A percentile compares a stretch with the other conserved stretches of the same genome.
Evolutionary conservation across 768 basidiomycete genomes (phyloP).

Genomic region (Pisolithus sp.): DNA sequence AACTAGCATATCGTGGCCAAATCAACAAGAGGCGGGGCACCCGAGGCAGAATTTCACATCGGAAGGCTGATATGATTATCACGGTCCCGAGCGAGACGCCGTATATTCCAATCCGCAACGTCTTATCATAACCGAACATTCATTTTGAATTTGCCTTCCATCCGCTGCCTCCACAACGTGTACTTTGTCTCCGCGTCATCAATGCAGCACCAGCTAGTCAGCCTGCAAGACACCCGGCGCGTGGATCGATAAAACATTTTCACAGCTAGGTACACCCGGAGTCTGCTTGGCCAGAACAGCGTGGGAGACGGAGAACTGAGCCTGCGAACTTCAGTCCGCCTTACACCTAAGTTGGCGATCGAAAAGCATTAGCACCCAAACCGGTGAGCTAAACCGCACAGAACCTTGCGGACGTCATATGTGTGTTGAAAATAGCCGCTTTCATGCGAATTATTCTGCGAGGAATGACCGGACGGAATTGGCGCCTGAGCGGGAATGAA

Average conservation of each 20-base stretch:
- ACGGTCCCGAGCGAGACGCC: slow-evolving; percentile 19
- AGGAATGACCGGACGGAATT: slow-evolving; percentile 54
- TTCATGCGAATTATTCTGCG: too few relatives aligned
- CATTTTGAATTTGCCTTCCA: slow-evolving; percentile 12
- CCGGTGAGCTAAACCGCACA: too few relatives aligned
- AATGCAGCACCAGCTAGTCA: slow-evolving; percentile 11
- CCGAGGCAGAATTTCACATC: slow-evolving; percentile 7
- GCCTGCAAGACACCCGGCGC: slow-evolving; percentile 7
- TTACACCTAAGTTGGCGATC: too few relatives aligned
- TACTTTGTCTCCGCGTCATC: slow-evolving; percentile 22
- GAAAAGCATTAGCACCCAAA: too few relatives aligned
- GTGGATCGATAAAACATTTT: slow-evolving; percentile 16
- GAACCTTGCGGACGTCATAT: too few relatives aligned
- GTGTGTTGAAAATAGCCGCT: too few relatives aligned
- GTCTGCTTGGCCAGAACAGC: too few relatives aligned
- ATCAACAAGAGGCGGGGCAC: slow-evolving; percentile 4
- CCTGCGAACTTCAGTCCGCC: slow-evolving; percentile 4
- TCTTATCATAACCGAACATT: slow-evolving; percentile 24
- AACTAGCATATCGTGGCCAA: slow-evolving; percentile 10
- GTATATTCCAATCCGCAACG: slow-evolving; percentile 16
- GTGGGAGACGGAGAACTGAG: not conserved
- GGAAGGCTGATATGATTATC: slow-evolving; percentile 6
- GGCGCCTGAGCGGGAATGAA: slow-evolving; percentile 53
- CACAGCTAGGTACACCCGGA: slow-evolving; percentile 2
- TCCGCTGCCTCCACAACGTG: slow-evolving; percentile 25